Base-by-base conservation (phyloP, 352 stramenopile genomes). In the Phytophthora multivora region DNA sequence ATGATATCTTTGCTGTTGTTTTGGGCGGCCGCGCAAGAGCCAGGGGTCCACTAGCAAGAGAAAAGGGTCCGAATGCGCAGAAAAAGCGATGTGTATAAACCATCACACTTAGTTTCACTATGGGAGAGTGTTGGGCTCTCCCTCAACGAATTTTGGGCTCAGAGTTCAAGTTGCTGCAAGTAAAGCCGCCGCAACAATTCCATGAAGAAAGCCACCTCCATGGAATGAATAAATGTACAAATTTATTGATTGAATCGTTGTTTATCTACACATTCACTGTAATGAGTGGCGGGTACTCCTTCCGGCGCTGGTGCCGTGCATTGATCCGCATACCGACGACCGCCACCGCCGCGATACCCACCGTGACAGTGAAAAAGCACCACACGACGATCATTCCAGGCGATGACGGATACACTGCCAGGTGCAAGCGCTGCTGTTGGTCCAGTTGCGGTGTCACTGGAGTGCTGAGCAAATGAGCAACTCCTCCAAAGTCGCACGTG, bases 401-500 rank as follows among this genome's bases (percentile, higher is more conserved):
- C 8, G 47, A 42, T 3, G 35, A 19, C 15, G 48, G 38, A n/a
- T 33, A 16, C 1, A 11, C 31, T 11, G 13, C 15, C 2, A 49
- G 21, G 31, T 52, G 30, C 9, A 57, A 30, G 33, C 30, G 30
- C 39, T 59, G 43, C 11, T 33, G 28, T 13, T 33, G 28, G 15
- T 64, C 30, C 21, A 65, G 35, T 35, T 16, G 26, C 39, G 30
- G 42, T 16, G 23, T 47, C 1, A 31, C 18, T n/a, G 26, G 47
- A 19, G 57, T 53, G 21, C 23, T 65, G 16, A 69, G 52, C 16
- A 89, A 60, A 50, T 89, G 81, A 3, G 77, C 81, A 10, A 75
- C 70, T 10, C 81, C 81, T 8, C 79, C 79, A 52, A 89, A 90
- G 68, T 90, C 81, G 66, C 81, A 90, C 51, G 81, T 90, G 42